Percentiles rank a stretch among this genome's conserved stretches.
Conservation (phyloP, 129 eudicot genomes). For the Flaveria trinervia region DNA sequence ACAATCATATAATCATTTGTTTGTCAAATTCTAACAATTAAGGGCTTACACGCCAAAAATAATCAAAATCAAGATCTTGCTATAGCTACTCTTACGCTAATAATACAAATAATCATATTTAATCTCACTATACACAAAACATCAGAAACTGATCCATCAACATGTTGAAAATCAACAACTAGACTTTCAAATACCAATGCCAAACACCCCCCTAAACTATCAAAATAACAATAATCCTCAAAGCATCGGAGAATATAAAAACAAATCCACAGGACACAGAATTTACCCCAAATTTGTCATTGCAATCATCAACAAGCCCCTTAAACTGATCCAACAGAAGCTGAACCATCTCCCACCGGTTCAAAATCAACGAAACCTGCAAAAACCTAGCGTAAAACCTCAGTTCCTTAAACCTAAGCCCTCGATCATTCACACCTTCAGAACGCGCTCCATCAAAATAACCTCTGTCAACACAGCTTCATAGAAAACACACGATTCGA, state of each 20-base stretch:
- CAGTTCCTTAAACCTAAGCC: conserved; percentile 88
- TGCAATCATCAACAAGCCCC: conserved; percentile 75
- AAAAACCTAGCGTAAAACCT: conserved; percentile 97
- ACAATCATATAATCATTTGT: not conserved
- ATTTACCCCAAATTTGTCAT: conserved; percentile 65
- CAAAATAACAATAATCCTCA: not conserved
- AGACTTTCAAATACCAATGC: not conserved
- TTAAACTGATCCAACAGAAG: conserved; percentile 62
- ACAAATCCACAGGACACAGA: not conserved
- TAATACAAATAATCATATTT: not conserved
- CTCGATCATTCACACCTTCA: conserved; percentile 49
- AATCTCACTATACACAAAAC: not conserved
- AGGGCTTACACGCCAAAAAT: not conserved
- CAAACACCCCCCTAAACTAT: not conserved
- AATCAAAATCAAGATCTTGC: not conserved
- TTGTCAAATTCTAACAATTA: not conserved
- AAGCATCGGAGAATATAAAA: not conserved
- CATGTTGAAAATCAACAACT: not conserved
- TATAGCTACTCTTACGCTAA: not conserved
- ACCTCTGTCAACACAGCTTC: conserved; percentile 73
- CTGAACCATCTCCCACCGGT: conserved; percentile 67
- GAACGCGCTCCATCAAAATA: conserved; percentile 58
- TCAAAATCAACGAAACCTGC: conserved; percentile 79
- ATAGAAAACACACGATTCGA: conserved; percentile 82
- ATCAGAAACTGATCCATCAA: not conserved